phyloP scores from a whole-genome alignment of 305 asterid genomes.

The Solanum hybrid region DNA sequence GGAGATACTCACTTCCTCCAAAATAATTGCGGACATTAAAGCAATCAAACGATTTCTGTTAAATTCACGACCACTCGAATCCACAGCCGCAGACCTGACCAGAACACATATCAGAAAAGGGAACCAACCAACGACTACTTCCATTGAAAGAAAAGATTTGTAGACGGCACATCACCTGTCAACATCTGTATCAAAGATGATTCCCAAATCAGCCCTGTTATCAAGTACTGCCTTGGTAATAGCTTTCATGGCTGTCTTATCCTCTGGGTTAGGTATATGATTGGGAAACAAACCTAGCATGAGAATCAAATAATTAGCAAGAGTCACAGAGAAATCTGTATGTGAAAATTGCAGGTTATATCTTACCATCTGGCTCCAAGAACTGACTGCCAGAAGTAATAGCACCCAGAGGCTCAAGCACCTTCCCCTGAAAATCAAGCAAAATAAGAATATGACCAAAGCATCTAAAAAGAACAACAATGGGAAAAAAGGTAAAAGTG shows the following conservation, averaged over 20 bases:
- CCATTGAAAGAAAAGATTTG: neutral
- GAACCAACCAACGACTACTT: neutral
- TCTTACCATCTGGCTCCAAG: conserved; percentile 91
- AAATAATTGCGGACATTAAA: conserved; percentile 80
- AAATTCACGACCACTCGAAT: conserved; percentile 78
- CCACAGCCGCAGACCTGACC: conserved; percentile 96
- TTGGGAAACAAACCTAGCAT: conserved; percentile 84
- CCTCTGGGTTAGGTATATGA: conserved; percentile 98
- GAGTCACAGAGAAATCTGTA: neutral
- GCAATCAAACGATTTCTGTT: conserved; percentile 96
- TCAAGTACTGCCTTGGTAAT: conserved; percentile 76
- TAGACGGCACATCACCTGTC: conserved; percentile 54
- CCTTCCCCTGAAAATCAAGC: conserved; percentile 65
- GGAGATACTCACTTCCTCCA: conserved; percentile 69
- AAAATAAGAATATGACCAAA: conserved; percentile 15
- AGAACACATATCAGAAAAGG: conserved; percentile 13
- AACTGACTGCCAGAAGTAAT: conserved; percentile 92
- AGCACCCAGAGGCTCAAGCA: conserved; percentile 96
- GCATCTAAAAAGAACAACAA: neutral
- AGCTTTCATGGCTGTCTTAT: conserved; percentile 91
- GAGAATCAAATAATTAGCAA: conserved; percentile 2
- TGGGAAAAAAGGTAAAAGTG: neutral
- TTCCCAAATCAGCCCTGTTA: conserved; percentile 88
- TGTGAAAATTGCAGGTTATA: conserved; percentile 12
- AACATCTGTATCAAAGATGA: conserved; percentile 97